Evolutionary conservation across 768 basidiomycete species (phyloP), one percentile per base, ranked within the genome.

Genomic region (Boletus patriciae): DNA sequence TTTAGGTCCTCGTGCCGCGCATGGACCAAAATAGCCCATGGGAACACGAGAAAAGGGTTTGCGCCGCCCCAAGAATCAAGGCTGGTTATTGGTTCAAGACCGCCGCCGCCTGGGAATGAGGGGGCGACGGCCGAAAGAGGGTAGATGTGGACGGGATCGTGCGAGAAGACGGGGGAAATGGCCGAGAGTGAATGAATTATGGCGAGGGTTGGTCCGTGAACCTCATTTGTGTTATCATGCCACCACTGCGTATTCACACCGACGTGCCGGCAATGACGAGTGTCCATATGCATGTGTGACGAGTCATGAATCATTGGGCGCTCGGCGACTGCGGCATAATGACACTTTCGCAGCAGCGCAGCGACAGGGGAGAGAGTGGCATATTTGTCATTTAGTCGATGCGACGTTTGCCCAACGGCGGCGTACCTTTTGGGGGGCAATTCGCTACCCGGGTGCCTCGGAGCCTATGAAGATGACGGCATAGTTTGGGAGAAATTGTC

Each of bases 381-480:
- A 18, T 33, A 46, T n/a, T 13, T 34, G 41, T 41, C 19, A 46
- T 21, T 33, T 33, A 38, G 18, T 45, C 50, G 31, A 52, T 18
- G 47, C 6, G 27, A 19, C n/a, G 16, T 25, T 18, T 19, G 19
- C 6, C 18, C 13, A 4, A 45, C 21, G 21, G 48, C 47, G 33
- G 33, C 58, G 52, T 50, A 55, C 43, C 16, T 10, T 18, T 21
- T 51, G 31, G 18, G 44, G 18, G 6, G 8, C 3, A 15, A 18
- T 38, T 44, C n/a, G 23, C 23, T 3, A 46, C 16, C 33, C 37
- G 48, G 40, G 62, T 61, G 50, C 63, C 50, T 57, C 25, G 50
- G 37, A 42, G 12, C 55, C 55, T 63, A 62, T 43, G 61, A 66
- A 66, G 46, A 6, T 65, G 50, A 65, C 64, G 57, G 61, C 64